Evolutionary conservation across 352 stramenopile genomes (phyloP), one percentile per base, ranked within the genome.

Genomic region (Pythium graminicola): DNA sequence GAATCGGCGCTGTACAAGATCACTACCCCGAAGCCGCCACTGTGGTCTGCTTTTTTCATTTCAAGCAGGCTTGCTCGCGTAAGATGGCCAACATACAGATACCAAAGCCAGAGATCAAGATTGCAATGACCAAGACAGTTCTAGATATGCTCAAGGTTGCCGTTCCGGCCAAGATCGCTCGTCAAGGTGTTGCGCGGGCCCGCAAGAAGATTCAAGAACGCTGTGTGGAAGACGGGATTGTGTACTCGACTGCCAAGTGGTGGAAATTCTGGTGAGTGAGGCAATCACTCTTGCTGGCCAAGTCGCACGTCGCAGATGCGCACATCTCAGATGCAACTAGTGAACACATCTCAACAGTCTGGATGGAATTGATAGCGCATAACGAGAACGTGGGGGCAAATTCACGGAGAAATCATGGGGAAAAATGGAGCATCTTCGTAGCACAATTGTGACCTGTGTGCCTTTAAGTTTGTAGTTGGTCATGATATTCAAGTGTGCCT

Each of bases 11-110:
- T n/a, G 44, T 65, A 1, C 0, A n/a, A 4, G 43, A 51, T 22
- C 36, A 35, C 19, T 65, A 42, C 17, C 51, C 46, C 1, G 17
- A 41, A 1, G 17, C 45, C 1, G 10, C 39, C 4, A 24, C 61
- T 22, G 20, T 61, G 19, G 51, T 44, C 2, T 65, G 50, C 36
- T 51, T 62, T 4, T 65, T 65, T 46, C 58, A 65, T 19, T 56
- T 65, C 17, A 61, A 65, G 35, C 58, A 62, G 23, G 58, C 58
- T 2, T 22, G n/a, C 14, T 24, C 1, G 8, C 29, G 53, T n/a
- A 42, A 52, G n/a, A 61, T 65, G 58, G 32, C 27, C 16, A 48
- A 56, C 20, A 19, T 57, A 0, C 26, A 23, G 6, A 57, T 65
- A 14, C 26, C 43, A 1, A 24, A 44, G 17, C 17, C 9, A 2